Base-by-base conservation (phyloP, 2,329 filamentous ascomycete species). In the Penicillium hordei region DNA sequence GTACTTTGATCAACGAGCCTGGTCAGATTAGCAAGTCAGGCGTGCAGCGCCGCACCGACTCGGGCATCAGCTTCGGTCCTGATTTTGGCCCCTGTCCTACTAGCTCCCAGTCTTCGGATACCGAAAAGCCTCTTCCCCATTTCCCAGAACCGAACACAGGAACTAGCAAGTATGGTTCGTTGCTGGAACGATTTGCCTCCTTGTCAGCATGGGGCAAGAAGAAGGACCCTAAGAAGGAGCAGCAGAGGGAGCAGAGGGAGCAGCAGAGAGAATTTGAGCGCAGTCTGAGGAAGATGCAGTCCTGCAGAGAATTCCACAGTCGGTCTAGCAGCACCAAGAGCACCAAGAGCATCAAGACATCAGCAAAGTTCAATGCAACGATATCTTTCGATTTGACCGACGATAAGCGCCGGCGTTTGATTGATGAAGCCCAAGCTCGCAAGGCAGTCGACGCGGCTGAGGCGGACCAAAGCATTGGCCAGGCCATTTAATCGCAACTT, bases 41-140 rank as follows among this genome's bases (percentile, higher is more conserved):
- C 15, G 66, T 68, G n/a, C 60, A 69, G 43, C 63, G 70, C 52
- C 67, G 69, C 48, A 73, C 76, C 23, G 86, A 88, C 68, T 88
- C 86, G 3, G 86, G 85, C 21, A 82, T 87, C 58, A 86, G 84
- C 70, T 86, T 87, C 65, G 78, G 44, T 44, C 60, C 52, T 70
- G 76, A 70, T 60, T 86, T 87, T 65, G 78, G 44, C 43, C 60
- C 52, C 70, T 76, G 70, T 60, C 74, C 73, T 63, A 71, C 67
- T 57, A 65, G 51, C 50, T 70, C 70, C 48, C 69, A 39, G 21
- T 23, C 38, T 34, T 17, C 21, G 5, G 49, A 55, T 3, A 15
- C 19, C 2, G 75, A 80, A 65, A 75, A 79, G 64, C 75, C 75
- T 42, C 72, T 78, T 40, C 76, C 76, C 8, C 68, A 73, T 10